phyloP scores from a whole-genome alignment of 441 rosid species.

The Populus hybrid region DNA sequence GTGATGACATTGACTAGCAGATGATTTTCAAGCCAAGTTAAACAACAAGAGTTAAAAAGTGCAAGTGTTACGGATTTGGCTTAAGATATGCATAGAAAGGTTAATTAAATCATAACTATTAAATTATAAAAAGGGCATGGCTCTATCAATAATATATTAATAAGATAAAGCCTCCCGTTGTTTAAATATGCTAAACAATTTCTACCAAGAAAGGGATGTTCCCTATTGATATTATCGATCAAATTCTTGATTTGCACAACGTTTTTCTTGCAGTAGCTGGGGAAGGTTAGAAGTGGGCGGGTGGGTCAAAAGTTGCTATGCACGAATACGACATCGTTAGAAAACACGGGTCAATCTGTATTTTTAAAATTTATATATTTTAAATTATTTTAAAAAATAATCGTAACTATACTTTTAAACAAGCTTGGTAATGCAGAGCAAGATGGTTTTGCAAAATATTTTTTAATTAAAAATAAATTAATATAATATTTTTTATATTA shows the following conservation, averaged over 20 bases:
- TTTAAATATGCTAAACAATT: background rate
- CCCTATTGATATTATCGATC: background rate
- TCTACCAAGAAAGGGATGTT: background rate
- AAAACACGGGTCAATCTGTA: too few species aligned
- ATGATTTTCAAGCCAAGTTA: background rate
- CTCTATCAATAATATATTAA: background rate
- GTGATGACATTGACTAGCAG: background rate
- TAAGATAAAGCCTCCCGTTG: background rate
- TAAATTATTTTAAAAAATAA: too few species aligned
- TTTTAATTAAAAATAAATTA: too few species aligned
- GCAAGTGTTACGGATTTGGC: background rate
- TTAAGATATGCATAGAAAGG: background rate
- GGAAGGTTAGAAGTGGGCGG: background rate
- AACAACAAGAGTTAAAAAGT: too few species aligned
- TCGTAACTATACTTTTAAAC: too few species aligned
- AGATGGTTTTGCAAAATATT: too few species aligned
- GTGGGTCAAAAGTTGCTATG: background rate
- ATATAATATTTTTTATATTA: too few species aligned
- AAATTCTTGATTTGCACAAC: background rate
- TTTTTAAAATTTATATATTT: too few species aligned
- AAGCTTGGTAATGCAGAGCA: fast-evolving
- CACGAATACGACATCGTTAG: too few species aligned
- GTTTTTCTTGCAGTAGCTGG: background rate
- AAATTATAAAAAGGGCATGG: background rate
- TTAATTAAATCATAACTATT: too few species aligned